A percentile compares a stretch with the other conserved stretches of the same genome.
Conservation (phyloP, 495 filamentous ascomycete species). For the Penicillium odoratum region DNA sequence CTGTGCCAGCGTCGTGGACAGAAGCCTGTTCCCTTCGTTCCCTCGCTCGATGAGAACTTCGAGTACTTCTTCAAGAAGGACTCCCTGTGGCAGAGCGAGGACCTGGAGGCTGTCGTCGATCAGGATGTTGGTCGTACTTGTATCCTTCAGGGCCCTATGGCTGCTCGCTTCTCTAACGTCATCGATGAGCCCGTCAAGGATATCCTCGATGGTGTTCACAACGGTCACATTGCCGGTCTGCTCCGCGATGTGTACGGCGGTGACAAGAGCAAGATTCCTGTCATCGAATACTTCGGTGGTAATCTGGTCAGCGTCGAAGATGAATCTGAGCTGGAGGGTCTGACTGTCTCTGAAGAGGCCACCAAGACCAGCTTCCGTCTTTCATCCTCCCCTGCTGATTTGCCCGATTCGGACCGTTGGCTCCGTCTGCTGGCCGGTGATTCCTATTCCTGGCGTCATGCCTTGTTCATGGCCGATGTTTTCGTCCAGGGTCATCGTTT, state of each 20-base stretch:
- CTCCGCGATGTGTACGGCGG: conserved; percentile 77
- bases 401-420: conserved; percentile 84
- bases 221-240: conserved; percentile 77
- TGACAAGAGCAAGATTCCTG: conserved; percentile 72
- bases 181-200: conserved; percentile 92
- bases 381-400: conserved; percentile 63
- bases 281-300: conserved; percentile 93
- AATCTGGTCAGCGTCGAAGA: conserved; percentile 58
- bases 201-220: conserved; percentile 86
- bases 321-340: conserved; percentile 72
- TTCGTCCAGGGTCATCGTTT: conserved; percentile 95
- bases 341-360: conserved; percentile 71
- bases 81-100: conserved; percentile 99
- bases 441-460: conserved; percentile 85
- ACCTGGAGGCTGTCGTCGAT: conserved; percentile 89
- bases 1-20: conserved; percentile 92
- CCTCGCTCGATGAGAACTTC: conserved; percentile 88
- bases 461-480: conserved; percentile 95
- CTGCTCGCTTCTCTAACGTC: conserved; percentile 82
- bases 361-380: conserved; percentile 79
- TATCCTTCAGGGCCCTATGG: conserved; percentile 94
- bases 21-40: conserved; percentile 96
- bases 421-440: conserved; percentile 84
- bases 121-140: conserved; percentile 94
- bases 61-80: conserved; percentile 99